Base-by-base conservation (phyloP, 2,329 filamentous ascomycete genomes). In the Talaromyces islandicus region DNA sequence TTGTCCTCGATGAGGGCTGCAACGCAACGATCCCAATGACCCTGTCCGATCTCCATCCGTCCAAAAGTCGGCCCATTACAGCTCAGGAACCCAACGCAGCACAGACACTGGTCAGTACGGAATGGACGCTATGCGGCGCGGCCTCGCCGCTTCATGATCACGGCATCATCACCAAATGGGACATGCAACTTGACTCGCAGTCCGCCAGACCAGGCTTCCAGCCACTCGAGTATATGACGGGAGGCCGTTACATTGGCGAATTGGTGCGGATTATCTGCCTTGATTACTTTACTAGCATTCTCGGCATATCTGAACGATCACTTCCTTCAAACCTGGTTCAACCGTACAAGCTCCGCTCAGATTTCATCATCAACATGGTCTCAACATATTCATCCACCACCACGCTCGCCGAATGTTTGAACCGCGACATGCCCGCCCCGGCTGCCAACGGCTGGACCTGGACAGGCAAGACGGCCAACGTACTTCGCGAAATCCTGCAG, bases 11-110 rank as follows among this genome's bases (percentile, higher is more conserved):
- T 46, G 57, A 58, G 43, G 60, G 60, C 21, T 62, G 60, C 43
- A 62, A 62, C 14, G 60, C 60, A 2, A 62, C 60, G 3, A 62
- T 62, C 10, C 60, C 60, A 4, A 62, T 62, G 60, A 62, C 54
- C 25, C 56, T 62, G 21, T 62, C 60, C 32, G 60, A 62, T 29
- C 17, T 62, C 1, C 60, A 62, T 46, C 56, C 57, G 0, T 62
- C 60, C 5, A 62, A 62, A 12, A 35, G 35, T 4, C 56, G 55
- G 12, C 54, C 24, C 21, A 62, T 62, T 7, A 3, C 54, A 24
- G 25, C 29, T 7, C 57, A 48, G 7, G 60, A 58, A 32, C 53
- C 60, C 11, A 48, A 58, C 17, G 60, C 60, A 2, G 60, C 56
- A 5, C 60, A 62, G 12, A 57, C 60, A 5, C 60, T 62, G 24